Conservation (phyloP, 495 filamentous ascomycete species). For the Umbilicaria muhlenbergii region DNA sequence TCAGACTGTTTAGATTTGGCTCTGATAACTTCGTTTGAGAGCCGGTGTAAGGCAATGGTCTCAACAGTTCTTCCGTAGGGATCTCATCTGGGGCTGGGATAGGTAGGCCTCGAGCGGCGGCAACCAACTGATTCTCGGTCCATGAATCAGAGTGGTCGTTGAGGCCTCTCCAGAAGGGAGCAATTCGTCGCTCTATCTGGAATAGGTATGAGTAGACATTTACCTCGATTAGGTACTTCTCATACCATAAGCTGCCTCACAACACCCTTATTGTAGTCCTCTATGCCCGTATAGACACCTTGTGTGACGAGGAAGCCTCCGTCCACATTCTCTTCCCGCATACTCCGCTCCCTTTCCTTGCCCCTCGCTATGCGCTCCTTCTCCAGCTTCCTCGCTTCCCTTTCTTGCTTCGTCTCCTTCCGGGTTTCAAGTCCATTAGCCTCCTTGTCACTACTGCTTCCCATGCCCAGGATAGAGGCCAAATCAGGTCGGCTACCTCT, state of each 20-base stretch:
- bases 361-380: slow-evolving; percentile 56
- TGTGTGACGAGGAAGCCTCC: slow-evolving; percentile 90
- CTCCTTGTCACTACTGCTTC: slow-evolving; percentile 26
- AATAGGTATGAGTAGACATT: background rate
- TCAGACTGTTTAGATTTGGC: slow-evolving; percentile 46
- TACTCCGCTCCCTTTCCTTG: slow-evolving; percentile 81
- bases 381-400: slow-evolving; percentile 72
- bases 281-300: slow-evolving; percentile 77
- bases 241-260: slow-evolving; percentile 87
- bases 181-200: slow-evolving; percentile 81
- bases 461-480: slow-evolving; percentile 36
- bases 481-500: slow-evolving; percentile 40
- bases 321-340: slow-evolving; percentile 86
- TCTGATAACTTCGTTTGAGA: slow-evolving; percentile 24
- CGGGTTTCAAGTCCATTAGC: slow-evolving; percentile 33
- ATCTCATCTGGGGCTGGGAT: slow-evolving; percentile 75
- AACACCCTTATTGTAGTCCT: slow-evolving; percentile 83
- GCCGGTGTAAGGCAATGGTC: slow-evolving; percentile 24
- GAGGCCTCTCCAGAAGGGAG: slow-evolving; percentile 89
- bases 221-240: background rate
- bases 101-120: slow-evolving; percentile 70
- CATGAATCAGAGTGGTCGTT: slow-evolving; percentile 79
- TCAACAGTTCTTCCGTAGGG: slow-evolving; percentile 47
- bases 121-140: slow-evolving; percentile 87
- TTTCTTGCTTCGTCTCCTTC: slow-evolving; percentile 80